Evolutionary conservation across 2,329 filamentous ascomycete species (phyloP), one percentile per base, ranked within the genome.

Genomic region (Plectosphaerella cucumerina): DNA sequence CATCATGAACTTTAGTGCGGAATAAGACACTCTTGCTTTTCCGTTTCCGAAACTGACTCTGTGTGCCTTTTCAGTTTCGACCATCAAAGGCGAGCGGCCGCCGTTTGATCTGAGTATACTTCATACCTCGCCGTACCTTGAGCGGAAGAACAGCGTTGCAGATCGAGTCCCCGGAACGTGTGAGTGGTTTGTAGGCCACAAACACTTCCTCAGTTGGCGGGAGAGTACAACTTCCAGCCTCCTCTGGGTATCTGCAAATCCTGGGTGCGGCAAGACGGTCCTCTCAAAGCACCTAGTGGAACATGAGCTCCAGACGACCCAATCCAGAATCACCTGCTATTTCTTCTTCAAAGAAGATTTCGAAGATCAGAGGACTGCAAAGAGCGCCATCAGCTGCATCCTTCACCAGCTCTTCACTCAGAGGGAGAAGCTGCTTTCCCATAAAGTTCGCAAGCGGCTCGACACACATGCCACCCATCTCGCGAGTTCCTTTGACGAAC

Each of bases 271-370:
- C 9, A 75, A 75, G 53, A 74, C 73, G 0, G 72, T 75, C 8
- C 54, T 75, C 2, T 60, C 67, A 12, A 70, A 57, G 51, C 61
- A 64, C 33, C 52, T 75, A 1, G 57, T 69, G 0, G 69, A 75
- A 22, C 15, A 56, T 0, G 48, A 63, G 0, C 51, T 73, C 2
- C 48, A 47, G 1, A 56, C 23, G 0, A 57, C 34, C 1, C 17
- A 42, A 2, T 48, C 48, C 1, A 58, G 56, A 17, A 65, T 59
- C 1, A 59, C 58, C 4, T 71, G 66, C 46, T 74, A 73, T 48
- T 76, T 73, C 59, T 75, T 75, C 56, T 75, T 74, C 61, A 73
- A 73, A 34, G 70, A 73, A n/a, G 70, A 72, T 23, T 65, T 63
- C 22, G 58, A 64, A 5, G 63, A 70, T 18, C 68, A 73, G 41